Evolutionary conservation across 2,329 filamentous ascomycete species (phyloP), one percentile per base, ranked within the genome.

Genomic region (Talaromyces sp.): DNA sequence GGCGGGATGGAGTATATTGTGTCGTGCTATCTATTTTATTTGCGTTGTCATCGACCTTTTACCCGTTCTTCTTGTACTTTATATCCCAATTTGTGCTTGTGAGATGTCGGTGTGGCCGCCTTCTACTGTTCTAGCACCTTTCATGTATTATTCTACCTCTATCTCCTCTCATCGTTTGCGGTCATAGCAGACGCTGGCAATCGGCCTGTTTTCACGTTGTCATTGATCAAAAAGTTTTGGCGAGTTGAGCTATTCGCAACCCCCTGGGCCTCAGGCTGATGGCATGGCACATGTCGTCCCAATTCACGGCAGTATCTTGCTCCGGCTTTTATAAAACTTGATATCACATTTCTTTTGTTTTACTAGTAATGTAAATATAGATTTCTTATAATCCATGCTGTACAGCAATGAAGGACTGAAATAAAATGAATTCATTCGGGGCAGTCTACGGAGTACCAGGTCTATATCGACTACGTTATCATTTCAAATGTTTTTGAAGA

Each of bases 1-100:
- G 69, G 66, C 67, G 71, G 70, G 65, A 64, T 67, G 71, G 73
- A 69, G 64, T 67, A 60, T 54, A 56, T 51, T 57, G 38, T 51
- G 52, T 54, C 54, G 41, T 50, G 53, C 24, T 52, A 52, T 27
- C 27, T 52, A 26, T 52, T 52, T 52, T 52, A 52, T 52, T 52
- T 27, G 21, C 43, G 21, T 17, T n/a, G 48, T 52, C 48, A 29
- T 52, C 19, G 43, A 27, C 64, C 61, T 54, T 55, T 32, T 55
- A 21, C 57, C 35, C 52, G n/a, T 38, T 38, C 35, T 54, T 56
- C 59, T 54, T 58, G 56, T 61, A 58, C 48, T 57, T 61, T 58
- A 50, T 50, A 41, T 51, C 57, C 54, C 57, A 53, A 38, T 51
- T 43, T 58, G 24, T 55, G 38, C 52, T 58, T 53, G 32, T 58